Evolutionary conservation across 1,284 basidiomycete genomes (phyloP).

Genomic region (Cutaneotrichosporon cutaneum): DNA sequence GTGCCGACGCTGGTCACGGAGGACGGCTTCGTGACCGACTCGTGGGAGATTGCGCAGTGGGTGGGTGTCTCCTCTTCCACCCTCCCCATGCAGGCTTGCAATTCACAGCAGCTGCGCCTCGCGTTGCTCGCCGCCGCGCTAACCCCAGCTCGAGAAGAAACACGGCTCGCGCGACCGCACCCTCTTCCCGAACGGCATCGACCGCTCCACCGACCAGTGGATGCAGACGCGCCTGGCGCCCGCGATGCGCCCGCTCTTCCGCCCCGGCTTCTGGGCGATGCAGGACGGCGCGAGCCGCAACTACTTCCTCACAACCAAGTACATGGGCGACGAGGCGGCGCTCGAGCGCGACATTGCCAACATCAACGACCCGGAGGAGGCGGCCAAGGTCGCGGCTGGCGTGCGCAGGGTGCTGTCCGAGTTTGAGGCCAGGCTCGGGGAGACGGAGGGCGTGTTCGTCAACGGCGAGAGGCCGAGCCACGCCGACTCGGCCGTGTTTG

Average conservation of each 20-base stretch:
- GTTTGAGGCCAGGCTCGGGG: not conserved
- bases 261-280: constrained; percentile 14
- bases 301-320: constrained; percentile 33
- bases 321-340: constrained; percentile 18
- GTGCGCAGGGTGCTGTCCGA: not conserved
- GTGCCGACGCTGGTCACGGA: constrained; percentile 35
- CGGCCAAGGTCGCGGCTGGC: not conserved
- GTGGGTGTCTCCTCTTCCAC: constrained; percentile 22
- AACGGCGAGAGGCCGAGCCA: constrained; percentile 18
- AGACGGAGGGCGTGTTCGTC: constrained; percentile 13
- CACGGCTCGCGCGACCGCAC: constrained; percentile 30
- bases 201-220: constrained; percentile 31
- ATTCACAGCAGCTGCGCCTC: no score
- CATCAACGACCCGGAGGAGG: not conserved
- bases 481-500: constrained; percentile 21
- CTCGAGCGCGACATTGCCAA: not conserved
- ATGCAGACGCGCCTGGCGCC: constrained; percentile 28
- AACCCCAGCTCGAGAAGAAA: constrained; percentile 33
- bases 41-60: constrained; percentile 38
- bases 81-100: not conserved
- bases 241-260: constrained; percentile 27
- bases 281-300: constrained; percentile 16
- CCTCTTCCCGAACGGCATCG: constrained; percentile 28
- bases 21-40: constrained; percentile 36
- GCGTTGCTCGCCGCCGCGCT: not conserved